A percentile compares a stretch with the other conserved stretches of the same genome.
Conservation (phyloP, 2,329 filamentous ascomycete genomes). For the Xylaria arbuscula region DNA sequence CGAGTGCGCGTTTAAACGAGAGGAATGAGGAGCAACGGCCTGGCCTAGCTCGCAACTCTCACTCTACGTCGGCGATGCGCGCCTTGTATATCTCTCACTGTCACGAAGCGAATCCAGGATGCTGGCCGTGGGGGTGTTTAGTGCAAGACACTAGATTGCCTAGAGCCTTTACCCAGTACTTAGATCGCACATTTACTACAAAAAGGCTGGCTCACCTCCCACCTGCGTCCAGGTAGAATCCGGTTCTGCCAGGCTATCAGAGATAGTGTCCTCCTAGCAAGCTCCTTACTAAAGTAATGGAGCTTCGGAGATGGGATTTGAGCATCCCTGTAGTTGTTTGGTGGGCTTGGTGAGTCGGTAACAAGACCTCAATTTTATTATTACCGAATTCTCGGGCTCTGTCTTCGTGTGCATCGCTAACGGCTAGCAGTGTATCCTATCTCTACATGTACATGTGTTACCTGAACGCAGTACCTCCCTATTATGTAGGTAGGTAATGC, state of each 20-base stretch:
- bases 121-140: slow-evolving; percentile 10
- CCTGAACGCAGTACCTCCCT: too few species aligned
- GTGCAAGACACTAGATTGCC: slow-evolving; percentile 17
- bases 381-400: not conserved
- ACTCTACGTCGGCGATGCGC: slow-evolving; percentile 15
- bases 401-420: not conserved
- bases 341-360: not conserved
- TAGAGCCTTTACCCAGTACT: not conserved
- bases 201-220: too few species aligned
- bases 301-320: slow-evolving; percentile 4
- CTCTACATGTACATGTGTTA: too few species aligned
- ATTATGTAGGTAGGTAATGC: not conserved
- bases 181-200: not conserved
- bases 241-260: slow-evolving; percentile 6
- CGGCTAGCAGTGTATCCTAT: too few species aligned
- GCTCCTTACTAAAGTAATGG: slow-evolving; percentile 3
- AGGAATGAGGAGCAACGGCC: slow-evolving; percentile 8
- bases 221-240: too few species aligned
- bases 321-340: not conserved
- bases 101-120: slow-evolving; percentile 20
- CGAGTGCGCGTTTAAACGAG: not conserved
- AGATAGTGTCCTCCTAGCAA: not conserved
- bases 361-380: slow-evolving; percentile 1
- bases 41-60: not conserved
- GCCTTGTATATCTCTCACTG: slow-evolving; percentile 27